Conservation (phyloP, 371 early-diverging fungal species). For the Dinochytrium kinnereticum region DNA sequence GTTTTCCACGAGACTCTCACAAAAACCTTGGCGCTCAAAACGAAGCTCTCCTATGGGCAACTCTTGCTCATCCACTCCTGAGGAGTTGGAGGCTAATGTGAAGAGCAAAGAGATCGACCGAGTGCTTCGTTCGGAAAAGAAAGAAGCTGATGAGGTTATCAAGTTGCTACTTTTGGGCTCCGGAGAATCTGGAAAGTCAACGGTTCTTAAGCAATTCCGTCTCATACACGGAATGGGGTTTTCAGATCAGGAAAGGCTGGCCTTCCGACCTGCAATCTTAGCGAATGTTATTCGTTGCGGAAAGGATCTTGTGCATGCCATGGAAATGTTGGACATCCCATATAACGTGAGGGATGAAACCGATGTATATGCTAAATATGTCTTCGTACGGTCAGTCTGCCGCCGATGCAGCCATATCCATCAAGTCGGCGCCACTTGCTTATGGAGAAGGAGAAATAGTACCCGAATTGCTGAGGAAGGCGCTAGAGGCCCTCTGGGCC, state of each 20-base stretch:
- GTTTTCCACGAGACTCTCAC: neutral
- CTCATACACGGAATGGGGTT: slow-evolving; percentile 91
- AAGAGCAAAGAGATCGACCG: slow-evolving; percentile 36
- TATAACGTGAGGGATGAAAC: slow-evolving; percentile 35
- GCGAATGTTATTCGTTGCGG: slow-evolving; percentile 82
- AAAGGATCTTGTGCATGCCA: slow-evolving; percentile 65
- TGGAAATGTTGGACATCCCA: slow-evolving; percentile 61
- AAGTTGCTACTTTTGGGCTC: slow-evolving; percentile 48
- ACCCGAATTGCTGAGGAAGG: slow-evolving; percentile 61
- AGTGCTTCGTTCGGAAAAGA: slow-evolving; percentile 30
- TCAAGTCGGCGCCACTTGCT: slow-evolving; percentile 25
- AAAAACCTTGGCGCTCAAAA: too few species aligned
- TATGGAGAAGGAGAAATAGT: slow-evolving; percentile 60
- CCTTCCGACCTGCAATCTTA: slow-evolving; percentile 77
- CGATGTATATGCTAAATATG: neutral
- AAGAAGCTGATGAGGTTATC: slow-evolving; percentile 29
- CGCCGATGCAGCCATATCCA: slow-evolving; percentile 8
- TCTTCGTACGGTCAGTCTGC: slow-evolving; percentile 8
- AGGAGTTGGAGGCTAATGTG: slow-evolving; percentile 23
- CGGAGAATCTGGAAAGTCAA: slow-evolving; percentile 56
- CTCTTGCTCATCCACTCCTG: slow-evolving; percentile 14
- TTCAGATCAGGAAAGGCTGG: slow-evolving; percentile 73
- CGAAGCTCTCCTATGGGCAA: neutral
- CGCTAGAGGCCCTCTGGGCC: slow-evolving; percentile 68
- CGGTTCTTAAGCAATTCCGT: slow-evolving; percentile 51